These are phyloP conservation scores for Alternaria ventricosa DNA, from an alignment of 2,329 filamentous ascomycete genomes.

Conservation along the genomic window DNA sequence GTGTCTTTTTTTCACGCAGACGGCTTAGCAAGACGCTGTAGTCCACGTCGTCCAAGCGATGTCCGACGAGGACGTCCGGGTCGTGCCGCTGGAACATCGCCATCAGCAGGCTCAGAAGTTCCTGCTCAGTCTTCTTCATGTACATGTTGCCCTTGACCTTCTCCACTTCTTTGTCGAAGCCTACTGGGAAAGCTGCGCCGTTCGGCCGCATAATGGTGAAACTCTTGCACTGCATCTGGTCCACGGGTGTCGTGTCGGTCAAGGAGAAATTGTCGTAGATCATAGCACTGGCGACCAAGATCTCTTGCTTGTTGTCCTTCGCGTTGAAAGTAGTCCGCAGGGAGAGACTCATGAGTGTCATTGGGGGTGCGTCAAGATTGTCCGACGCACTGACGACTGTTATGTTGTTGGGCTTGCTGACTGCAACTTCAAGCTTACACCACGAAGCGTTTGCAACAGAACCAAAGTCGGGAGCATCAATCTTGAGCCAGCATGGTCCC, in stretches of 20 bases:
- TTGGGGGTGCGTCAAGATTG: constrained; percentile 79
- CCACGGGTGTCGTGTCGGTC: constrained; percentile 84
- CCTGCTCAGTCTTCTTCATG: constrained; percentile 81
- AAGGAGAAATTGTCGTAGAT: constrained; percentile 91
- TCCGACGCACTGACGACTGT: constrained; percentile 77
- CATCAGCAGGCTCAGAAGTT: constrained; percentile 86
- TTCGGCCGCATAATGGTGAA: constrained; percentile 91
- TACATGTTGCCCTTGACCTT: constrained; percentile 80
- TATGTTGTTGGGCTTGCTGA: constrained; percentile 78
- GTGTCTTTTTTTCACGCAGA: constrained; percentile 86
- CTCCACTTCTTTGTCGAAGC: constrained; percentile 80
- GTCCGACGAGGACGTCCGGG: constrained; percentile 91
- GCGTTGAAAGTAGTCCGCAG: constrained; percentile 87
- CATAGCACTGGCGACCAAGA: constrained; percentile 86
- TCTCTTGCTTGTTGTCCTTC: constrained; percentile 95
- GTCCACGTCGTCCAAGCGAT: constrained; percentile 96
- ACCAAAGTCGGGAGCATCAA: constrained; percentile 82
- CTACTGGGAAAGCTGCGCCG: constrained; percentile 77
- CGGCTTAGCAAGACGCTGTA: constrained; percentile 89
- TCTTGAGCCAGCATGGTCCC: constrained; percentile 97
- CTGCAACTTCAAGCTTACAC: constrained; percentile 92
- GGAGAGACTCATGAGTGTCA: constrained; percentile 95
- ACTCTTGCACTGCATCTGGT: constrained; percentile 85
- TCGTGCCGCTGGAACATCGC: constrained; percentile 87
- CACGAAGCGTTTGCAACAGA: constrained; percentile 91